A percentile compares a stretch with the other conserved stretches of the same genome.
Conservation (phyloP, 1,284 basidiomycete genomes). For the Cryptococcus jaspeensis region DNA sequence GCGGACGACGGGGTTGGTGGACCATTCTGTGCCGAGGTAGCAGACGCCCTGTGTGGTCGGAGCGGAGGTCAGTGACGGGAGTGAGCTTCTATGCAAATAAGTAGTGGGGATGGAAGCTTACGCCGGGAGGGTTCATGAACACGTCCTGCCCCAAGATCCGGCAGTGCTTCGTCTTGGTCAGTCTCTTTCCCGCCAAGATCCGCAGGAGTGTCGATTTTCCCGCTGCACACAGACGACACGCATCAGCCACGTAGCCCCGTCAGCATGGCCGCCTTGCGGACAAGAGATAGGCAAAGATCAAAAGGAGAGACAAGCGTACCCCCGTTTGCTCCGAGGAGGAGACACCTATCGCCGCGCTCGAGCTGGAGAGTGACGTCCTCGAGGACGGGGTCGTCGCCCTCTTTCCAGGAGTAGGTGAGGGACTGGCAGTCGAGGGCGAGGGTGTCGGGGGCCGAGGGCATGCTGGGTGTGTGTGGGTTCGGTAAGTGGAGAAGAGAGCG, state of each 20-base stretch:
- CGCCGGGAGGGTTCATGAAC: slow-evolving; percentile 61
- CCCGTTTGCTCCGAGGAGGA: slow-evolving; percentile 88
- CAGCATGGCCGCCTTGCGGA: neutral
- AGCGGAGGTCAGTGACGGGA: neutral
- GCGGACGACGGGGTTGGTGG: slow-evolving; percentile 94
- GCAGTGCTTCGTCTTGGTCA: slow-evolving; percentile 68
- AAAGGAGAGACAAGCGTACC: slow-evolving; percentile 54
- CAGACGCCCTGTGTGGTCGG: slow-evolving; percentile 63
- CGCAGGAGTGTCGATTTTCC: slow-evolving; percentile 95
- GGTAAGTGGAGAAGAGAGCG: neutral
- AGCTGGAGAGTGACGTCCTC: slow-evolving; percentile 66
- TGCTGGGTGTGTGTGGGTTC: neutral
- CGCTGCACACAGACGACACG: slow-evolving; percentile 54
- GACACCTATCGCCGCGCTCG: slow-evolving; percentile 70
- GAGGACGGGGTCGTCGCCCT: slow-evolving; percentile 56
- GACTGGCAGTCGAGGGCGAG: slow-evolving; percentile 59
- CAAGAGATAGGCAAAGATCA: neutral
- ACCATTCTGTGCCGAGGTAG: slow-evolving; percentile 91
- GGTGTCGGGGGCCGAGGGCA: neutral
- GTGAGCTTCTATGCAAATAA: slow-evolving; percentile 1
- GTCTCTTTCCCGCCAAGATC: slow-evolving; percentile 87
- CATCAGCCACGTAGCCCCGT: neutral
- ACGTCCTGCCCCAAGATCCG: slow-evolving; percentile 78
- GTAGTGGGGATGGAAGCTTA: slow-evolving; percentile 23
- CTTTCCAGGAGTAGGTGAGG: slow-evolving; percentile 65